A percentile compares a stretch with the other conserved stretches of the same genome.
Conservation (phyloP, 2,329 filamentous ascomycete species). For the Hypocreales sp. region DNA sequence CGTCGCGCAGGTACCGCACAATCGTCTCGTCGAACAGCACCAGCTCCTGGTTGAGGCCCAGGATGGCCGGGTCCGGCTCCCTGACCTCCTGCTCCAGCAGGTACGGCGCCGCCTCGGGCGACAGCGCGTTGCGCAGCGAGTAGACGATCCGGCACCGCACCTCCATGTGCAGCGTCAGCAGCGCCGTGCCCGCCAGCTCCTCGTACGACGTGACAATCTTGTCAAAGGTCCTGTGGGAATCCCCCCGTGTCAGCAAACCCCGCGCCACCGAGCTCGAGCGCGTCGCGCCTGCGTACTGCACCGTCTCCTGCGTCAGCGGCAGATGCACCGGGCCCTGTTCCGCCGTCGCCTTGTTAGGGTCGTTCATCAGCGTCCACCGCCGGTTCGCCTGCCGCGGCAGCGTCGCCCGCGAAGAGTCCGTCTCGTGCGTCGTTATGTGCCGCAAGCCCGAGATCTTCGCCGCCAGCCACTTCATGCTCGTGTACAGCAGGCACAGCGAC, state of each 20-base stretch:
- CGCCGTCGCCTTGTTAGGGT: constrained; percentile 38
- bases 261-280: too few relatives aligned
- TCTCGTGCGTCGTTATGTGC: constrained; percentile 62
- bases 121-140: constrained; percentile 52
- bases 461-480: constrained; percentile 95
- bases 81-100: constrained; percentile 56
- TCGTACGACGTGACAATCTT: constrained; percentile 71
- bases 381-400: constrained; percentile 44
- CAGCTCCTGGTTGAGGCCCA: constrained; percentile 72
- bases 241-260: too few relatives aligned
- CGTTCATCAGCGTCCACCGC: constrained; percentile 71
- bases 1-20: constrained; percentile 51
- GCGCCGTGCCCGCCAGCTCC: constrained; percentile 60
- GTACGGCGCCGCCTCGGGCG: constrained; percentile 44
- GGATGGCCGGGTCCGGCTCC: constrained; percentile 63
- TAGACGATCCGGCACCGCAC: constrained; percentile 74
- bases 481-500: constrained; percentile 77
- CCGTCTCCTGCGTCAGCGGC: constrained; percentile 75
- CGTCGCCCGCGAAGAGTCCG: constrained; percentile 44
- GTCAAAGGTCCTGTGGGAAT: constrained; percentile 55
- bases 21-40: constrained; percentile 79
- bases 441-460: constrained; percentile 69
- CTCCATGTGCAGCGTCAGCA: constrained; percentile 80
- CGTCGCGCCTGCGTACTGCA: constrained; percentile 56
- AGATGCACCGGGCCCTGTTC: constrained; percentile 61